Percentiles rank a stretch among this genome's conserved stretches.
Evolutionary conservation across 2,329 filamentous ascomycete genomes (phyloP).

Genomic region (Fusarium tanahbumbuense): DNA sequence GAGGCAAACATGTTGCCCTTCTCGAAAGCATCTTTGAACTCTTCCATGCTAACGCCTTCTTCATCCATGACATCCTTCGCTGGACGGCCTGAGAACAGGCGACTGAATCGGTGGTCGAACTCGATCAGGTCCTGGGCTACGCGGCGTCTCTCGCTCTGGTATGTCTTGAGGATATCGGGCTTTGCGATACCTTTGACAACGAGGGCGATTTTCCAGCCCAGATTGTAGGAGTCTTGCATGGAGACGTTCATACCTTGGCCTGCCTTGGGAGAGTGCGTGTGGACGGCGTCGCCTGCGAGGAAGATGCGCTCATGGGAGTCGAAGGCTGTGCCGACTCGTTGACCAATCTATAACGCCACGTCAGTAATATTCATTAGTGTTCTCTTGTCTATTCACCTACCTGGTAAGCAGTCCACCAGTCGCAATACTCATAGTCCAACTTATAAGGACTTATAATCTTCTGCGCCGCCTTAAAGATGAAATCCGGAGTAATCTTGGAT

Average conservation of each 20-base stretch:
- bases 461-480: neutral
- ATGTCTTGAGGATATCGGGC: constrained; percentile 63
- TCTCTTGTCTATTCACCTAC: neutral
- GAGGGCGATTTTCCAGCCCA: constrained; percentile 65
- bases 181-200: constrained; percentile 67
- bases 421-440: neutral
- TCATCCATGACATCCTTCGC: constrained; percentile 2
- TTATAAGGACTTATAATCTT: neutral
- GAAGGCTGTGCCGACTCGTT: neutral
- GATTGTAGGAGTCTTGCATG: constrained; percentile 71
- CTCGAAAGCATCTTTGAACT: neutral
- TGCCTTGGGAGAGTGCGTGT: constrained; percentile 78
- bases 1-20: constrained; percentile 2
- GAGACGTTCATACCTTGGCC: constrained; percentile 75
- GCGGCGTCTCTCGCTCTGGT: constrained; percentile 71
- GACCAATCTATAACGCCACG: neutral
- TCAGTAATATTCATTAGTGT: no score
- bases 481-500: neutral
- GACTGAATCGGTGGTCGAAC: constrained; percentile 56
- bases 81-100: neutral
- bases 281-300: constrained; percentile 75
- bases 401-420: constrained; percentile 2
- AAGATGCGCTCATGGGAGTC: constrained; percentile 61
- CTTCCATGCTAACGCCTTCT: neutral
- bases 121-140: constrained; percentile 69